Base-by-base conservation (phyloP, 1,284 basidiomycete species). In the Rhodotorula sp. region DNA sequence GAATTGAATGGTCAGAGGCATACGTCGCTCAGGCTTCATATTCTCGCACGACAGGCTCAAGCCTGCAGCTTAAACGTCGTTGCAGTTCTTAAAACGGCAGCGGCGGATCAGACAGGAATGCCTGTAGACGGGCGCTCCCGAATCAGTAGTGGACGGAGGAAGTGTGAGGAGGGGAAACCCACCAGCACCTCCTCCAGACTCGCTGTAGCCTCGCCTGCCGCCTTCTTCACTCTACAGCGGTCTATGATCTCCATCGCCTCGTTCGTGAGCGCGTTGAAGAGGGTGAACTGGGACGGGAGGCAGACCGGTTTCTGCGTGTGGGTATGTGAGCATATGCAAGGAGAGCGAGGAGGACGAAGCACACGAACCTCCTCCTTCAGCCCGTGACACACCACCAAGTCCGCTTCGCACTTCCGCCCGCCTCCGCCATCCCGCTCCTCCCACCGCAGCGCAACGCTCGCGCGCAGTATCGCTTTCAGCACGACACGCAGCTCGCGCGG, bases 121-220 rank as follows among this genome's bases (percentile, higher is more conserved):
- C 61, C 73, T 75, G 69, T 34, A 12, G 8, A 44, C 9, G 44
- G 22, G 22, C 15, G 22, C 3, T 12, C 29, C 13, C 19, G 1
- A 22, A 9, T 9, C 37, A 39, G 36, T 3, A 17, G 29, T 32
- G n/a, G 32, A 32, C n/a, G 21, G 39, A n/a, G 6, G 29, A n/a
- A 32, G 48, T 15, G 34, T 64, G 36, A n/a, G 29, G 34, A 22
- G 34, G 15, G 21, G 0, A 6, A 22, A 54, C 57, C 29, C 60
- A 72, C 73, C n/a, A 75, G 50, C 2, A 73, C 41, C 41, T 70
- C 73, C 46, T 75, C 73, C 1, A 75, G 29, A 21, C 46, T 51
- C 25, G 39, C 39, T 8, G 19, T 25, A 36, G 59, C 8, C 29
- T 39, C 27, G 3, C 58, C 41, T 15, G 29, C 44, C 8, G 25